phyloP scores from a whole-genome alignment of 2,329 filamentous ascomycete species.

The Tothia fuscella region DNA sequence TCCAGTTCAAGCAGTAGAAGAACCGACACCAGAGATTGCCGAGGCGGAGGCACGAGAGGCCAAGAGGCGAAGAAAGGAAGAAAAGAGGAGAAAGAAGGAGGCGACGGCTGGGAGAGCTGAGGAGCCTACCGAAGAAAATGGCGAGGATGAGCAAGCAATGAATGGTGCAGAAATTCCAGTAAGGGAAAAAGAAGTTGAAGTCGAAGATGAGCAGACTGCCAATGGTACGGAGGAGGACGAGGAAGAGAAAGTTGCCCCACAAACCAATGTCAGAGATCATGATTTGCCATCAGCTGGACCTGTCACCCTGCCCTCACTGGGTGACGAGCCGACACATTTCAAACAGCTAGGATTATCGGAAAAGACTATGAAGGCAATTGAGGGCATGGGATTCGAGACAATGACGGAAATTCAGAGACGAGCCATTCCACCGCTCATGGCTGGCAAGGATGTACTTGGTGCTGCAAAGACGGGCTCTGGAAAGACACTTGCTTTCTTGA shows the following conservation, averaged over 20 bases:
- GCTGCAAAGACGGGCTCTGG: conserved; percentile 93
- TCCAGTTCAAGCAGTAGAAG: conserved; percentile 20
- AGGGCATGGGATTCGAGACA: conserved; percentile 82
- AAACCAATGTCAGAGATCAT: conserved; percentile 20
- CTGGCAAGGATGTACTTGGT: conserved; percentile 84
- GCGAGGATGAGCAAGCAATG: conserved; percentile 15
- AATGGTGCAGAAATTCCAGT: conserved; percentile 25
- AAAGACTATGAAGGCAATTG: conserved; percentile 77
- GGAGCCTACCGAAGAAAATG: conserved; percentile 15
- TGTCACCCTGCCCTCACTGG: conserved; percentile 46
- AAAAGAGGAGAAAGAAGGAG: conserved; percentile 18
- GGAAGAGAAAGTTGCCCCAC: conserved; percentile 23
- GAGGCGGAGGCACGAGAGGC: conserved; percentile 25
- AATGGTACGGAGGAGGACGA: conserved; percentile 19
- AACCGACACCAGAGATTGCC: conserved; percentile 15
- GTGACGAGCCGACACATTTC: conserved; percentile 57
- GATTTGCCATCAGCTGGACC: conserved; percentile 45
- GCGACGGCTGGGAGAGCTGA: conserved; percentile 12
- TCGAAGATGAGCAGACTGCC: conserved; percentile 24
- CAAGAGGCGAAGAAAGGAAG: conserved; percentile 12
- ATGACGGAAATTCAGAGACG: conserved; percentile 94
- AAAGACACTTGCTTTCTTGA: conserved; percentile 90
- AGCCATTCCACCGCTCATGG: conserved; percentile 76
- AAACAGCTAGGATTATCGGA: conserved; percentile 74
- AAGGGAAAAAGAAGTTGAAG: conserved; percentile 27